A percentile compares a stretch with the other conserved stretches of the same genome.
phyloP scores from a whole-genome alignment of 192 early-diverging fungal genomes.

The Rhizophagus clarus region DNA sequence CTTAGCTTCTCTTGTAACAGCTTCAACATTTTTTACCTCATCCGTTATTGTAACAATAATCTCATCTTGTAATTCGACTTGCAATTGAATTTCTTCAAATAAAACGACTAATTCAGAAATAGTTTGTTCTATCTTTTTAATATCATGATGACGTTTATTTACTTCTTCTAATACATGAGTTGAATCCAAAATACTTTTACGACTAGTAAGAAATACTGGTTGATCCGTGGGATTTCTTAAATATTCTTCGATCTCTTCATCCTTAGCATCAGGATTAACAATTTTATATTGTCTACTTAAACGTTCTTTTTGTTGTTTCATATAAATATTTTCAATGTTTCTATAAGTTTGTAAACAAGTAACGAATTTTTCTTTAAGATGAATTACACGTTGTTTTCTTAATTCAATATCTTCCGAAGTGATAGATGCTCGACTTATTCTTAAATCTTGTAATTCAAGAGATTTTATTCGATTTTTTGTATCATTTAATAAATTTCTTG shows the following conservation, averaged over 20 bases:
- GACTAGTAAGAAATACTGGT: constrained; percentile 46
- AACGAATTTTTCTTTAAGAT: constrained; percentile 62
- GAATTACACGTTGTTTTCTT: constrained; percentile 14
- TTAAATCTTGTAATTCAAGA: neutral
- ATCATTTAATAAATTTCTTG: neutral
- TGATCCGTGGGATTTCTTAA: constrained; percentile 47
- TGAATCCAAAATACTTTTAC: constrained; percentile 67
- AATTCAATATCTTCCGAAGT: neutral
- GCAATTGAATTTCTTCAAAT: constrained; percentile 86
- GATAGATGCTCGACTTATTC: neutral
- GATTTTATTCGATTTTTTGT: neutral
- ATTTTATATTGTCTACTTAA: constrained; percentile 81
- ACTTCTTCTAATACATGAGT: constrained; percentile 76
- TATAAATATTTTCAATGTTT: constrained; percentile 71
- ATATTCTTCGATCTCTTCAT: constrained; percentile 73
- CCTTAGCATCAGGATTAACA: constrained; percentile 79
- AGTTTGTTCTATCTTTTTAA: constrained; percentile 82
- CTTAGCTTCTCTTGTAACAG: constrained; percentile 59
- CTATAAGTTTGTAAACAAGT: constrained; percentile 74
- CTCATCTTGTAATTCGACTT: constrained; percentile 78
- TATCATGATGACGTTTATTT: constrained; percentile 80
- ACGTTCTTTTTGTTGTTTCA: constrained; percentile 79
- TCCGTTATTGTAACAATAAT: constrained; percentile 60
- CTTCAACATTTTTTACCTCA: constrained; percentile 38
- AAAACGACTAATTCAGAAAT: constrained; percentile 85